phyloP scores from a whole-genome alignment of 179 eudicot species.

The Vitellaria paradoxa region DNA sequence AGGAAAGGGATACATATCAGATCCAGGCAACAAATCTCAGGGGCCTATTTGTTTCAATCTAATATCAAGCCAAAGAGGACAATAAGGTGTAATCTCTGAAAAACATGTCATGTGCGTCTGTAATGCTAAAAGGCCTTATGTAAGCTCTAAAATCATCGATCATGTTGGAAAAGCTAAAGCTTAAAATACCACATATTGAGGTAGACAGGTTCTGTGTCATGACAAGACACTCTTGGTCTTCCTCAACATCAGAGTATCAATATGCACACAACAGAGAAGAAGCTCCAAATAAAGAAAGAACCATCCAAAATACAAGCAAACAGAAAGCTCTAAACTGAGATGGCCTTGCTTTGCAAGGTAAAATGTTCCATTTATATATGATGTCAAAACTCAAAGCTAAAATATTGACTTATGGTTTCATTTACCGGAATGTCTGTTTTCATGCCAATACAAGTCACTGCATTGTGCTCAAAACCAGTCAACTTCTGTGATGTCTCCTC shows the following conservation, averaged over 20 bases:
- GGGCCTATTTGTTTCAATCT: constrained; percentile 3
- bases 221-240: background rate
- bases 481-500: constrained; percentile 75
- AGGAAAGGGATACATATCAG: constrained; percentile 1
- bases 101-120: background rate
- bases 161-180: background rate
- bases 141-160: background rate
- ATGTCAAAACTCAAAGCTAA: background rate
- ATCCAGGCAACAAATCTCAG: background rate
- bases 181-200: background rate
- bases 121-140: constrained; percentile 7
- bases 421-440: constrained; percentile 96
- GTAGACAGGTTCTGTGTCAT: background rate
- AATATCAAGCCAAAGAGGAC: constrained; percentile 14
- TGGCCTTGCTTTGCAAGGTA: background rate
- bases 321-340: background rate
- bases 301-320: background rate
- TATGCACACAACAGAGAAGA: background rate
- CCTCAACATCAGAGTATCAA: background rate
- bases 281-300: background rate
- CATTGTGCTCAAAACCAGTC: constrained; percentile 90
- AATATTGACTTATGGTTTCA: too few species aligned
- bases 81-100: constrained; percentile 13
- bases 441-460: constrained; percentile 96
- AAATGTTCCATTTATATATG: background rate